Conservation (phyloP, 768 basidiomycete species). For the Termitomyces sp. region DNA sequence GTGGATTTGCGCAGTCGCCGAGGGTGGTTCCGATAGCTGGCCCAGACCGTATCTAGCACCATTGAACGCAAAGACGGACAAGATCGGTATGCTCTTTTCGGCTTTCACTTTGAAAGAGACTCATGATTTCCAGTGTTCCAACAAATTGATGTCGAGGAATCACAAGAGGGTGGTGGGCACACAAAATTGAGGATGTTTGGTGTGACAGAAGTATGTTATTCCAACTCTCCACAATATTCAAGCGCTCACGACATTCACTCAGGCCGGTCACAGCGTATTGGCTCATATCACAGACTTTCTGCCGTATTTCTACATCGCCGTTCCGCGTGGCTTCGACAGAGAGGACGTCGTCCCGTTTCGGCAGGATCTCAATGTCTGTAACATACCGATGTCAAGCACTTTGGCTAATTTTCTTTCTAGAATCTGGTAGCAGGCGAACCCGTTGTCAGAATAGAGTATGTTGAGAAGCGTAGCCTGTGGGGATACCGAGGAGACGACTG, state of each 20-base stretch:
- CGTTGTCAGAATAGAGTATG: constrained; percentile 54
- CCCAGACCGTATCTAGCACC: constrained; percentile 53
- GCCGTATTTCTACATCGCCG: constrained; percentile 91
- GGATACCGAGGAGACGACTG: constrained; percentile 83
- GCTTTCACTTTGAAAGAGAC: background rate
- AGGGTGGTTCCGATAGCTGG: constrained; percentile 81
- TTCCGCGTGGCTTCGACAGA: constrained; percentile 77
- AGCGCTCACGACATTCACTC: background rate
- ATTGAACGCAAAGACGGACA: constrained; percentile 59
- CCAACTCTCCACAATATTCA: background rate
- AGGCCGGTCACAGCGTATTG: constrained; percentile 89
- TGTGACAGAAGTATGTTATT: constrained; percentile 75
- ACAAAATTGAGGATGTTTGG: constrained; percentile 76
- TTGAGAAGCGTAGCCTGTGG: constrained; percentile 75
- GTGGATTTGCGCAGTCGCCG: constrained; percentile 45
- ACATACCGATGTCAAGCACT: background rate
- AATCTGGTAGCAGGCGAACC: constrained; percentile 26
- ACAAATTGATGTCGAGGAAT: constrained; percentile 88
- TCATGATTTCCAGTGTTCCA: constrained; percentile 68
- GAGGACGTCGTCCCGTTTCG: constrained; percentile 66
- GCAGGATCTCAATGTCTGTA: constrained; percentile 71
- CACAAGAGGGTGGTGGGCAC: constrained; percentile 40
- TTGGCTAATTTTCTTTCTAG: constrained; percentile 19
- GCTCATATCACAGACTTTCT: constrained; percentile 77
- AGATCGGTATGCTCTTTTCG: constrained; percentile 51